Conservation (phyloP, 2,329 filamentous ascomycete genomes). For the Rutstroemia sp. region DNA sequence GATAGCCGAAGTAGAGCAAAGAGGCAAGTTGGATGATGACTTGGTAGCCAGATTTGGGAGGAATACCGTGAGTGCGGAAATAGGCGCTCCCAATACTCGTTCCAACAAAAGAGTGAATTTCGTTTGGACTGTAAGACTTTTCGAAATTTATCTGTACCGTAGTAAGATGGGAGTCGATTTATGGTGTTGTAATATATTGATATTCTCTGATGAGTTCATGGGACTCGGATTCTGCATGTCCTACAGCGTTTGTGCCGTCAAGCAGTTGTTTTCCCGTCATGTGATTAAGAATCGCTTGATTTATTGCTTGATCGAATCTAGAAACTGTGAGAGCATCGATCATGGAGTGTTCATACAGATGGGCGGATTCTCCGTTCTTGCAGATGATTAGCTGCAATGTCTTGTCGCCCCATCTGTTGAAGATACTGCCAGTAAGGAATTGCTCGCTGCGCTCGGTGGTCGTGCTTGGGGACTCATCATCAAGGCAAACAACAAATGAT, state of each 20-base stretch:
- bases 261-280: too few relatives aligned
- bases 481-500: neutral
- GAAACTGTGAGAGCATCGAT: constrained; percentile 15
- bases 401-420: constrained; percentile 28
- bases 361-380: constrained; percentile 20
- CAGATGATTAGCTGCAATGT: constrained; percentile 20
- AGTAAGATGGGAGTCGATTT: too few relatives aligned
- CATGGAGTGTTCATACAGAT: constrained; percentile 20
- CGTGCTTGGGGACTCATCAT: neutral
- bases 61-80: neutral
- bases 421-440: constrained; percentile 2
- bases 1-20: neutral
- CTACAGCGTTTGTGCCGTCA: too few relatives aligned
- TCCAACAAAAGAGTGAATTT: too few relatives aligned
- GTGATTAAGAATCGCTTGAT: too few relatives aligned
- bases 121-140: too few relatives aligned
- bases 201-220: too few relatives aligned
- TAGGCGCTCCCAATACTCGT: neutral
- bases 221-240: too few relatives aligned
- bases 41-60: constrained; percentile 4
- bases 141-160: too few relatives aligned
- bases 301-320: neutral
- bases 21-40: constrained; percentile 8
- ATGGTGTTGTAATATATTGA: too few relatives aligned
- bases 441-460: neutral